Conservation (phyloP, 768 basidiomycete species). For the Leccinum aurantiacum region DNA sequence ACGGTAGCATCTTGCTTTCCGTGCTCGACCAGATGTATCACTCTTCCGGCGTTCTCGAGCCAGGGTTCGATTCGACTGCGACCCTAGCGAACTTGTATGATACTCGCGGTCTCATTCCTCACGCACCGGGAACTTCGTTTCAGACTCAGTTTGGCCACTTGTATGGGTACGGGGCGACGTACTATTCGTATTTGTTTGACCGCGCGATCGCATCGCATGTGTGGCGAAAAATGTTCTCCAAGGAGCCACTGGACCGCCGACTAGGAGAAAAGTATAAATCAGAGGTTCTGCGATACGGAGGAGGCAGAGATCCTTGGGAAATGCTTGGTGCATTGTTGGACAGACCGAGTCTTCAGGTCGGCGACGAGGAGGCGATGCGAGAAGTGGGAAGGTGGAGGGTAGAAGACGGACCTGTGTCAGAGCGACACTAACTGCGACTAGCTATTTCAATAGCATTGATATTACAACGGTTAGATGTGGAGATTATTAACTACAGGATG, state of each 20-base stretch:
- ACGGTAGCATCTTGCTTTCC: slow-evolving; percentile 88
- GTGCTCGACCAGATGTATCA: slow-evolving; percentile 90
- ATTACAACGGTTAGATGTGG: background rate
- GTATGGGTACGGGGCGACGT: slow-evolving; percentile 95
- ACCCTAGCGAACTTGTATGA: slow-evolving; percentile 62
- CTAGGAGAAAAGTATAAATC: slow-evolving; percentile 80
- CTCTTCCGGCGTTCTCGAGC: slow-evolving; percentile 55
- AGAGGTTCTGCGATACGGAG: slow-evolving; percentile 78
- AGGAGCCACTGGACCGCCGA: slow-evolving; percentile 65
- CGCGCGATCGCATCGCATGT: slow-evolving; percentile 94
- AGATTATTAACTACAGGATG: background rate
- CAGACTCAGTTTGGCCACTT: slow-evolving; percentile 96
- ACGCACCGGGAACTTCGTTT: slow-evolving; percentile 83
- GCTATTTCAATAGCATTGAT: background rate
- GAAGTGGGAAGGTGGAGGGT: slow-evolving; percentile 89
- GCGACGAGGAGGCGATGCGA: slow-evolving; percentile 82
- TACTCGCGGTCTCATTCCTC: slow-evolving; percentile 75
- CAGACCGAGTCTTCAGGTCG: slow-evolving; percentile 61
- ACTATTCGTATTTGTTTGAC: slow-evolving; percentile 97
- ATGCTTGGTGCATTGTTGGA: slow-evolving; percentile 78
- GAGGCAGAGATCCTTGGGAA: slow-evolving; percentile 90
- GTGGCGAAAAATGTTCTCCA: slow-evolving; percentile 73
- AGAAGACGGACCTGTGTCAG: slow-evolving; percentile 65
- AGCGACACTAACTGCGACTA: slow-evolving; percentile 47
- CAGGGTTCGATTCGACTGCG: slow-evolving; percentile 71